phyloP scores from a whole-genome alignment of 2,329 filamentous ascomycete species.

The Pseudogymnoascus sp. region DNA sequence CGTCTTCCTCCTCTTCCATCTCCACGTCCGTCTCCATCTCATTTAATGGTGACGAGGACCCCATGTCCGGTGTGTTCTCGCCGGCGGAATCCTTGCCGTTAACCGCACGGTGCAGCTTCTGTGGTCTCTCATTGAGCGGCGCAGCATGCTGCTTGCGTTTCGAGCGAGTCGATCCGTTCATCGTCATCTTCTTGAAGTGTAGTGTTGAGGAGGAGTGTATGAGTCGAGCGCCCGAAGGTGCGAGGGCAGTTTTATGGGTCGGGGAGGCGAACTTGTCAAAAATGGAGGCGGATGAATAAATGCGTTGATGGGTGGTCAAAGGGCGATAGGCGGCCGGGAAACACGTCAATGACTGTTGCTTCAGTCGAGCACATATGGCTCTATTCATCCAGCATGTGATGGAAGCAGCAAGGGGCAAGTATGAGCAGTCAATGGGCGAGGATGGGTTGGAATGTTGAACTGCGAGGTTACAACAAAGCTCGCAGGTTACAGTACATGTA shows the following conservation, averaged over 20 bases:
- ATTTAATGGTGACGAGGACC: neutral
- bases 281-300: neutral
- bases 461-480: neutral
- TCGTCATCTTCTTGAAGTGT: slow-evolving; percentile 14
- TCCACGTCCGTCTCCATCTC: neutral
- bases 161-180: slow-evolving; percentile 24
- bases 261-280: neutral
- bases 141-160: slow-evolving; percentile 29
- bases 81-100: slow-evolving; percentile 30
- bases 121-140: slow-evolving; percentile 23
- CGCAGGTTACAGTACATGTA: neutral
- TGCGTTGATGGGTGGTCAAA: slow-evolving; percentile 13
- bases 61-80: slow-evolving; percentile 28
- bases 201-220: slow-evolving; percentile 3
- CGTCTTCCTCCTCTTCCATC: slow-evolving; percentile 31
- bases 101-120: slow-evolving; percentile 27
- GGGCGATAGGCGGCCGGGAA: slow-evolving; percentile 17
- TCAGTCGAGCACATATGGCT: slow-evolving; percentile 23
- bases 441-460: neutral
- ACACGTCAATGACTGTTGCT: slow-evolving; percentile 28
- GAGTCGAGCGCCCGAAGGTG: slow-evolving; percentile 14
- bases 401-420: neutral
- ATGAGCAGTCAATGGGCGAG: slow-evolving; percentile 1
- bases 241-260: slow-evolving; percentile 13
- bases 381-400: slow-evolving; percentile 27